Evolutionary conservation across 495 filamentous ascomycete genomes (phyloP), one percentile per base, ranked within the genome.

Genomic region (Penicillium egyptiacum): DNA sequence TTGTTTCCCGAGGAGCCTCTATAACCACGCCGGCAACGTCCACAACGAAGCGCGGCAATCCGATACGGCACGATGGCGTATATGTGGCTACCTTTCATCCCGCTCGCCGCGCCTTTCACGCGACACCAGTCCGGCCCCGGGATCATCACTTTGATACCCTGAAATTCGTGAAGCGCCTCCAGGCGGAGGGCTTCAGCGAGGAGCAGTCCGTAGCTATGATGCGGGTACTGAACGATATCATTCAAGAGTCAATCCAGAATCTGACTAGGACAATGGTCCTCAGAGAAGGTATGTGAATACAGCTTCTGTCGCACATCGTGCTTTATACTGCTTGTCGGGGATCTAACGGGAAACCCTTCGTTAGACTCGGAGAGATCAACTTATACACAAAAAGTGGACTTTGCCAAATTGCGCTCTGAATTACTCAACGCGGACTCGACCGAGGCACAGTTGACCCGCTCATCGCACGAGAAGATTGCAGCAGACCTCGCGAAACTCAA

Each of bases 101-200:
- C n/a, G 75, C 77, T 12, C 70, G 70, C 39, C 73, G 77, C 1
- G 74, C 74, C 17, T 97, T 98, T 73, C 88, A 89, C 69, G 81
- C 85, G 10, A 87, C 88, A 0, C 72, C 83, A 1, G 61, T 70
- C 6, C 83, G 72, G 51, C 66, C 68, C 7, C 81, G 87, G 33
- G 92, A 96, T 67, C 94, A 99, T 72, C 94, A 99, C 71, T 99
- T 99, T 61, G 94, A 99, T 74, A 99, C 94, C 1, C 80, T 99
- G 53, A 96, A 96, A 74, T 96, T 98, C 69, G 93, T 98, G 14
- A 88, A 96, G 71, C 85, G 91, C 39, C 82, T 99, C 8, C 83
- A 91, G 67, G 82, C 82, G 57, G 94, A 99, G 67, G 95, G 95
- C 1, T 96, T 99, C 70, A 95, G 90, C 23, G 94, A 98, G 70